Evolutionary conservation across 306 rosid species (phyloP), one percentile per base, ranked within the genome.

Genomic region (Cucurbita pepo): DNA sequence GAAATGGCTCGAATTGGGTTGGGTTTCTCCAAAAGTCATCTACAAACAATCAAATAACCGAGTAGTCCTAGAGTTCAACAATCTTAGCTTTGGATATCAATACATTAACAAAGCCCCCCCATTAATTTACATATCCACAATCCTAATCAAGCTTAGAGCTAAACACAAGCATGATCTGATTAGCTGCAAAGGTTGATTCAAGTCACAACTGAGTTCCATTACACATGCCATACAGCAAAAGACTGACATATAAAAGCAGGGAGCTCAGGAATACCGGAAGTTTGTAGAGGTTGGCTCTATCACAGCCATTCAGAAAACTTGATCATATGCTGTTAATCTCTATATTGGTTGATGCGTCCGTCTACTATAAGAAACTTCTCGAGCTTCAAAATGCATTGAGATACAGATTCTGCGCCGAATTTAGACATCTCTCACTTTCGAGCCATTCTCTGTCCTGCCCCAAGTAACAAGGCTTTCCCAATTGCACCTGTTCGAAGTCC

Each of bases 371-470:
- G 53, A 66, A 44, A 66, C 72, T 9, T 21, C 6, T 66, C 5
- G 55, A 44, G 40, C 72, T 66, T 66, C 54, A 66, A 11, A 44
- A 5, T 65, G 71, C 18, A 11, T 65, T 43, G 54, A 44, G 22
- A 44, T 65, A 44, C 72, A 44, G 18, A 11, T 54, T 54, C 71
- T 8, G 71, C 10, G 5, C 71, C 54, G 1, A 44, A 11, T 65
- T 43, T 6, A 21, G 16, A 45, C 45, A 11, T 19, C 37, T 67
- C 36, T 75, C 88, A 86, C 80, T 90, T 83, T 75, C 91, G 83
- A 34, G 90, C 96, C 72, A 91, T 0, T 86, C 96, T 89, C 72
- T 81, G 90, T 80, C 96, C 99, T 72, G 91, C 99, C 79, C 97
- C 97, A 75, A 95, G 76, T 76, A 95, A 77, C 77, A 95, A 75